A percentile compares a stretch with the other conserved stretches of the same genome.
Conservation (phyloP, 306 rosid genomes). For the Geum urbanum region DNA sequence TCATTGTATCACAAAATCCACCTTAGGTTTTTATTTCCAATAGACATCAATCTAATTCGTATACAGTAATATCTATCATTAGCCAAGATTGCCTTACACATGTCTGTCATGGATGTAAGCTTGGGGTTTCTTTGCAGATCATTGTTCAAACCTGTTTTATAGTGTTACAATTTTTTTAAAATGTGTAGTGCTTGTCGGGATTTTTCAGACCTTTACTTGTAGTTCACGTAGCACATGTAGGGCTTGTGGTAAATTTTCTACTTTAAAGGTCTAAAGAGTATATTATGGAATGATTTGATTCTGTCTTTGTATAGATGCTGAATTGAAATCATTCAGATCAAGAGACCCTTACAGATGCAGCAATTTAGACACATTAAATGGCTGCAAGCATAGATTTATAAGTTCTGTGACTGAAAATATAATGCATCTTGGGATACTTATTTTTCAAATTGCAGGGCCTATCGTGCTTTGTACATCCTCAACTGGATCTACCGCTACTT, state of each 20-base stretch:
- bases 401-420: neutral
- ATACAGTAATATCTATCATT: neutral
- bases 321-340: neutral
- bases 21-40: neutral
- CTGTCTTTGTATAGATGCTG: neutral
- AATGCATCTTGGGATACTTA: neutral
- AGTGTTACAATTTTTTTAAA: neutral
- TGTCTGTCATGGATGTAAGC: neutral
- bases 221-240: no score
- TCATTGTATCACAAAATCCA: neutral
- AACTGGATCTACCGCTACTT: conserved; percentile 97
- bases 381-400: neutral
- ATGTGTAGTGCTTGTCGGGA: neutral
- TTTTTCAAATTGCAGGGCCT: conserved; percentile 63
- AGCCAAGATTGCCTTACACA: neutral
- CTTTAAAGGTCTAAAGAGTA: neutral
- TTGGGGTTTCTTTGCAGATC: neutral
- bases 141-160: neutral
- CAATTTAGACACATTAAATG: neutral
- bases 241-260: neutral
- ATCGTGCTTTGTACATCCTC: conserved; percentile 87
- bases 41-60: neutral
- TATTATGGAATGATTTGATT: neutral
- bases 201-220: no score
- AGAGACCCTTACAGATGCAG: neutral